Conservation (phyloP, 371 early-diverging fungal species). For the Actinomortierella wolfii region DNA sequence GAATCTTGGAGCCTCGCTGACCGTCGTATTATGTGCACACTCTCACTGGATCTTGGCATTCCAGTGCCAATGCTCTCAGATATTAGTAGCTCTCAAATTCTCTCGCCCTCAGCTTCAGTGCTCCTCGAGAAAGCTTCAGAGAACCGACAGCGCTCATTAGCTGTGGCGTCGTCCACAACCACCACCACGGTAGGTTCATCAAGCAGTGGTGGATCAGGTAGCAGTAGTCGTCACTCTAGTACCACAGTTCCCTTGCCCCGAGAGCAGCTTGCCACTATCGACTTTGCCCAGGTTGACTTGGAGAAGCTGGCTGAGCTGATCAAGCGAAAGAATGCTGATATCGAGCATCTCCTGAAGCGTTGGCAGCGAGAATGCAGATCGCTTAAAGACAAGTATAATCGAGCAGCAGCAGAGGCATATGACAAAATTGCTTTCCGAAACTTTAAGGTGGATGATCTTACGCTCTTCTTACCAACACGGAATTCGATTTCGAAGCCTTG, state of each 20-base stretch:
- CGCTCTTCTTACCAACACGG: conserved; percentile 76
- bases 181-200: conserved; percentile 1
- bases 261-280: conserved; percentile 24
- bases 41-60: conserved; percentile 39
- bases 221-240: conserved; percentile 16
- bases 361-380: conserved; percentile 44
- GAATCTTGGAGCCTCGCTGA: conserved; percentile 9
- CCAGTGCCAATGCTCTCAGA: conserved; percentile 21
- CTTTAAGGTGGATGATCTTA: conserved; percentile 74
- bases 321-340: conserved; percentile 52
- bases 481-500: conserved; percentile 75
- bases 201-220: conserved; percentile 1
- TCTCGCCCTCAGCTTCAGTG: conserved; percentile 22
- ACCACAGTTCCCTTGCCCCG: conserved; percentile 35
- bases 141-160: conserved; percentile 10
- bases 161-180: conserved; percentile 4
- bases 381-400: conserved; percentile 58
- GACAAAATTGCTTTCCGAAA: conserved; percentile 71
- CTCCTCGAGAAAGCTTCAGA: conserved; percentile 29
- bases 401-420: conserved; percentile 38
- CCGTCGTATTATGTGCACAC: conserved; percentile 19
- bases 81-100: background rate
- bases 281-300: conserved; percentile 27
- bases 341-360: conserved; percentile 49
- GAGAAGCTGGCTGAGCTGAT: conserved; percentile 30